Evolutionary conservation across 257 asterid species (phyloP).

Genomic region (Lithospermum erythrorhizon): DNA sequence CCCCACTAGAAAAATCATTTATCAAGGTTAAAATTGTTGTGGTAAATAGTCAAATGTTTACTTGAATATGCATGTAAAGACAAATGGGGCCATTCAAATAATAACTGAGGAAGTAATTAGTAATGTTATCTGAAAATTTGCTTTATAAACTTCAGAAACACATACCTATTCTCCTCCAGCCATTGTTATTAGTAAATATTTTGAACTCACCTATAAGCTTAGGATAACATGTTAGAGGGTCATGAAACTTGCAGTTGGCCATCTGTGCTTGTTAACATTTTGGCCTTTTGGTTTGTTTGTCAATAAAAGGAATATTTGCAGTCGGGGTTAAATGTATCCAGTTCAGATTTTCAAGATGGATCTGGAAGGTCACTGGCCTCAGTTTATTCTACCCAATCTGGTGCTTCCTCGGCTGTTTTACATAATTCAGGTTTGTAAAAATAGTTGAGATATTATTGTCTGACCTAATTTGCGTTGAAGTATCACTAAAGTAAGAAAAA

Average conservation of each 20-base stretch:
- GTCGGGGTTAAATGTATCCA: slow-evolving; percentile 43
- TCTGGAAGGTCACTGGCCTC: slow-evolving; percentile 44
- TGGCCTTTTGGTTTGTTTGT: not conserved
- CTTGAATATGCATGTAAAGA: not conserved
- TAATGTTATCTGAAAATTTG: not conserved
- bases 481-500: not conserved
- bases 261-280: not conserved
- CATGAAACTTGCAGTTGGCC: not conserved
- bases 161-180: not conserved
- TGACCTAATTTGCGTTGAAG: not conserved
- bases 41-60: not conserved
- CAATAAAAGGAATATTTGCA: slow-evolving; percentile 12
- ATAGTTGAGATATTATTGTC: slow-evolving; percentile 7
- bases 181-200: too few species aligned
- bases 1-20: not conserved
- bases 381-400: slow-evolving; percentile 47
- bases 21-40: not conserved
- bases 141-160: not conserved
- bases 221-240: too few species aligned
- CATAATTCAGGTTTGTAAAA: slow-evolving; percentile 33
- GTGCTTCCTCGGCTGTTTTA: slow-evolving; percentile 40
- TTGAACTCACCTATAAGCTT: not conserved
- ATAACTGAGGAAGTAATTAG: too few species aligned
- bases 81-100: not conserved
- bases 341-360: slow-evolving; percentile 39